Evolutionary conservation across 148 eudicot genomes (phyloP).

Genomic region (Nepenthes gracilis): DNA sequence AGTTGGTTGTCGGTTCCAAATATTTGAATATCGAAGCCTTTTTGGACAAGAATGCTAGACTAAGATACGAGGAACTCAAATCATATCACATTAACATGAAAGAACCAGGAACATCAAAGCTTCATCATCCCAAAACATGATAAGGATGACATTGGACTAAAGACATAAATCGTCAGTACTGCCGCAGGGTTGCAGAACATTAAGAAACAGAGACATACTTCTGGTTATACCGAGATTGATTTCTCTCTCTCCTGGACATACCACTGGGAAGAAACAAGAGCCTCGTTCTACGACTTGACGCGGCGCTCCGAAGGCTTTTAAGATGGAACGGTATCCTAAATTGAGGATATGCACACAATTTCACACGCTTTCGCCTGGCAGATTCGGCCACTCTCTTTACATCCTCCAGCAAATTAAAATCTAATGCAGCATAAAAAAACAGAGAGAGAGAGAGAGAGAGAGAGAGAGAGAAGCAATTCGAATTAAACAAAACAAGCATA

Average conservation of each 20-base stretch:
- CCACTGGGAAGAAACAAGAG: conserved; percentile 53
- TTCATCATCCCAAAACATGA: neutral
- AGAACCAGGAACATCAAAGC: neutral
- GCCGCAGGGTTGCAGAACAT: neutral
- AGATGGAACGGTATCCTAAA: conserved; percentile 52
- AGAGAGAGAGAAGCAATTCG: too few species aligned
- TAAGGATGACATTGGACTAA: too few species aligned
- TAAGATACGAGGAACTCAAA: too few species aligned
- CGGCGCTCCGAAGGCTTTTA: conserved; percentile 43
- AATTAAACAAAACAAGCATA: too few species aligned
- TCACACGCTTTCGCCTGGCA: conserved; percentile 52
- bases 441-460: too few species aligned
- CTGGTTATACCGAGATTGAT: conserved; percentile 37
- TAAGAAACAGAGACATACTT: conserved; percentile 19
- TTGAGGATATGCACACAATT: conserved; percentile 35
- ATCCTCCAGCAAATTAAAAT: conserved; percentile 85
- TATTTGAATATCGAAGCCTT: too few species aligned
- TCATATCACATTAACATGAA: neutral
- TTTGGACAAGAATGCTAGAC: too few species aligned
- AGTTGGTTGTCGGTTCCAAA: too few species aligned
- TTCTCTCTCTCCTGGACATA: conserved; percentile 68
- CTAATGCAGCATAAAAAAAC: conserved; percentile 18
- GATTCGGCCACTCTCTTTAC: conserved; percentile 90
- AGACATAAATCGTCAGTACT: too few species aligned
- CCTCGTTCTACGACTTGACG: conserved; percentile 37